phyloP scores from a whole-genome alignment of 2,329 filamentous ascomycete species.

The Pseudogymnoascus destructans region DNA sequence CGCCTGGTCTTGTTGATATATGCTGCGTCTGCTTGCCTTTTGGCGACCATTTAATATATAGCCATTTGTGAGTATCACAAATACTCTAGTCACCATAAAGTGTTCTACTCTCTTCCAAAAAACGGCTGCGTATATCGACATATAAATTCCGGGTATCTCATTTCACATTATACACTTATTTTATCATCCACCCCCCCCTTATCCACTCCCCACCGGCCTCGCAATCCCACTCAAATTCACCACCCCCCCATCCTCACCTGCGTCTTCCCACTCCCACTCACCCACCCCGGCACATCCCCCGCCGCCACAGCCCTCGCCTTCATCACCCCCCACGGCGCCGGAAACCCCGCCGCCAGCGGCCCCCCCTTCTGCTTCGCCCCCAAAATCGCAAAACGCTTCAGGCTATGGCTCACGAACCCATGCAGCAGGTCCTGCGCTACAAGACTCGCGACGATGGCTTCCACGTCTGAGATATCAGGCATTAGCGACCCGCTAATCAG shows the following conservation, averaged over 20 bases:
- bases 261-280: slow-evolving; percentile 29
- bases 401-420: slow-evolving; percentile 70
- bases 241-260: slow-evolving; percentile 34
- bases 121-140: not conserved
- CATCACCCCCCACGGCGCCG: slow-evolving; percentile 57
- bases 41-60: no score
- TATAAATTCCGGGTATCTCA: not conserved
- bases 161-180: not conserved
- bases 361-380: slow-evolving; percentile 57
- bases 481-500: slow-evolving; percentile 50
- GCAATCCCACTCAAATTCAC: slow-evolving; percentile 42
- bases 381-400: slow-evolving; percentile 67
- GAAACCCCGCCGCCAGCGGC: slow-evolving; percentile 60
- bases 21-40: slow-evolving; percentile 36
- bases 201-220: slow-evolving; percentile 32
- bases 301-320: slow-evolving; percentile 44
- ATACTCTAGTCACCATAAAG: not conserved
- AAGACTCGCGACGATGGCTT: slow-evolving; percentile 62
- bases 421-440: slow-evolving; percentile 69
- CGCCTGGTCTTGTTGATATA: slow-evolving; percentile 23
- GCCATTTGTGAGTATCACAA: not conserved
- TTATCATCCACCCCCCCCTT: not conserved
- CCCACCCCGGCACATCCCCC: slow-evolving; percentile 59
- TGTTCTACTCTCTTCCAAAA: not conserved
- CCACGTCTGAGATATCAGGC: slow-evolving; percentile 52